phyloP scores from a whole-genome alignment of 331 rosid species.

The Spiraea crenata region DNA sequence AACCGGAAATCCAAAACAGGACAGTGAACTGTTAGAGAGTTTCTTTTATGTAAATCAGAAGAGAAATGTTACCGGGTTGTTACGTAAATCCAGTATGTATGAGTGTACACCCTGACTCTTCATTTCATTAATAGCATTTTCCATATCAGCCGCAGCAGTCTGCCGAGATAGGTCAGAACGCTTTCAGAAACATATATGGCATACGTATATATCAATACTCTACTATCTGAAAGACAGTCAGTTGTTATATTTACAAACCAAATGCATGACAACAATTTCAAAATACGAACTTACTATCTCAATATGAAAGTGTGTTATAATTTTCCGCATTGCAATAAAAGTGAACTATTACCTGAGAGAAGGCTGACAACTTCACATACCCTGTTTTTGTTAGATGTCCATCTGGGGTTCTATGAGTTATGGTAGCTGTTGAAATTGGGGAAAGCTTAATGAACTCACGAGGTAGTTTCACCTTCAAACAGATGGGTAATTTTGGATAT shows the following conservation, averaged over 20 bases:
- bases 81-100: constrained; percentile 87
- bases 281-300: not conserved
- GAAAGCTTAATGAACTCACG: constrained; percentile 84
- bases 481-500: constrained; percentile 17
- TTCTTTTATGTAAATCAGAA: constrained; percentile 4
- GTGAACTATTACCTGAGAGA: constrained; percentile 73
- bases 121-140: constrained; percentile 71
- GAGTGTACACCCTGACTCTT: constrained; percentile 84
- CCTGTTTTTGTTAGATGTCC: constrained; percentile 79
- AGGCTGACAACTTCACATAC: constrained; percentile 74
- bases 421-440: constrained; percentile 78
- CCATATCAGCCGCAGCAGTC: constrained; percentile 92
- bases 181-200: not conserved
- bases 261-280: not conserved
- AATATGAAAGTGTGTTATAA: too few species aligned
- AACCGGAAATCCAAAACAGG: constrained; percentile 9
- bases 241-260: not conserved
- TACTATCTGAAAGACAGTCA: not conserved
- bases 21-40: constrained; percentile 7
- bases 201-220: not conserved
- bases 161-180: constrained; percentile 30
- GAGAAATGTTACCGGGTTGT: constrained; percentile 68
- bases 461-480: constrained; percentile 74
- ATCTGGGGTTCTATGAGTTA: constrained; percentile 66
- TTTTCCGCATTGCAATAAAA: not conserved